A percentile compares a stretch with the other conserved stretches of the same genome.
Conservation (phyloP, 306 rosid genomes). For the Pterocarpus santalinus region DNA sequence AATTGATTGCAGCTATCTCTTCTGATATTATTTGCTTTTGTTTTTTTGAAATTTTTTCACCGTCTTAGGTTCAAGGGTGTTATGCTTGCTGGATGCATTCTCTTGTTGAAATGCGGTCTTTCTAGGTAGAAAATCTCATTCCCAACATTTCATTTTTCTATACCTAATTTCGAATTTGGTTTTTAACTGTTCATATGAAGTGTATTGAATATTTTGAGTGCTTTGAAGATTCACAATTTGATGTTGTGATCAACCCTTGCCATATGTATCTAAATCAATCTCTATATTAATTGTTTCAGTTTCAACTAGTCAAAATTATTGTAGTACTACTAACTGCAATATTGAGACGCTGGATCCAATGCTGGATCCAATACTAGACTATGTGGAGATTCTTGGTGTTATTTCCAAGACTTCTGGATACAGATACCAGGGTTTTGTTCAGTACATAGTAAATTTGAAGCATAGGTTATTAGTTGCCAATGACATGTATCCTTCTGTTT, state of each 20-base stretch:
- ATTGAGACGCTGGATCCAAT: slow-evolving; percentile 6
- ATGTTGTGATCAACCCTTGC: slow-evolving; percentile 3
- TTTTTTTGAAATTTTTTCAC: not conserved
- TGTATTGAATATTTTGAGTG: slow-evolving; percentile 1
- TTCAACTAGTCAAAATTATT: not conserved
- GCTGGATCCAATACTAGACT: not conserved
- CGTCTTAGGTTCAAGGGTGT: slow-evolving; percentile 56
- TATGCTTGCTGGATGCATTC: slow-evolving; percentile 58
- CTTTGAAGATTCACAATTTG: slow-evolving; percentile 22
- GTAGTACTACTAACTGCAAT: not conserved
- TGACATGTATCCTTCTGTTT: not conserved
- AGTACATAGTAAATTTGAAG: slow-evolving; percentile 21
- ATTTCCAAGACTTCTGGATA: slow-evolving; percentile 19
- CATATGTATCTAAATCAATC: slow-evolving; percentile 4
- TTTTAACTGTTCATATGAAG: not conserved
- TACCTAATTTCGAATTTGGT: not conserved
- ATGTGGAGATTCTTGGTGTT: slow-evolving; percentile 14
- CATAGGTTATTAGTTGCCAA: slow-evolving; percentile 13
- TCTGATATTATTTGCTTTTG: not conserved
- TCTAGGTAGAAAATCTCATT: slow-evolving; percentile 55
- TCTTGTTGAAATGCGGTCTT: slow-evolving; percentile 55
- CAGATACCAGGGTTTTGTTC: slow-evolving; percentile 8
- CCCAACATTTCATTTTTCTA: slow-evolving; percentile 41
- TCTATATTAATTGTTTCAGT: not conserved
- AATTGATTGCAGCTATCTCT: not conserved